phyloP scores from a whole-genome alignment of 2,329 filamentous ascomycete species.

The Colletotrichum higginsianum region DNA sequence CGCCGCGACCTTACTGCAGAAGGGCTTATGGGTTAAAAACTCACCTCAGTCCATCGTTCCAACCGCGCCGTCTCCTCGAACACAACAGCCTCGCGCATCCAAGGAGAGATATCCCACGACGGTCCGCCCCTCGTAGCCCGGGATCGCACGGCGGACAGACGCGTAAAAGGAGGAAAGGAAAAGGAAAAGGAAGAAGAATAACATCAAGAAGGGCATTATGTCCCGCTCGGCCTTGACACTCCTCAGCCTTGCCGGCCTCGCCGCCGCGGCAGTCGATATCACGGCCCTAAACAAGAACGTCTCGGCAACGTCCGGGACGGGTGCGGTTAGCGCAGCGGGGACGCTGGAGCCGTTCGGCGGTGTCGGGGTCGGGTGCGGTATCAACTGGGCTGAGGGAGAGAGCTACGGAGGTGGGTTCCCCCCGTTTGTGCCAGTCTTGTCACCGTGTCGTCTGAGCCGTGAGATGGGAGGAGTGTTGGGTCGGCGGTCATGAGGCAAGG shows the following conservation, averaged over 20 bases:
- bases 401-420: constrained; percentile 31
- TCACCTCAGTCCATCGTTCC: constrained; percentile 14
- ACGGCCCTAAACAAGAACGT: constrained; percentile 38
- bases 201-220: background rate
- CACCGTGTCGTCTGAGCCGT: background rate
- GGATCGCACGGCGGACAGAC: too few relatives aligned
- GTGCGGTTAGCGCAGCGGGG: constrained; percentile 34
- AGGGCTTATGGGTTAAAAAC: background rate
- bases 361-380: constrained; percentile 33
- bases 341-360: constrained; percentile 28
- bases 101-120: background rate
- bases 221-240: constrained; percentile 1
- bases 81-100: background rate
- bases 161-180: too few relatives aligned
- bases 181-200: background rate
- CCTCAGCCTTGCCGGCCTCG: constrained; percentile 19
- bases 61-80: background rate
- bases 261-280: constrained; percentile 27
- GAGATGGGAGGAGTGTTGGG: background rate
- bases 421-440: background rate
- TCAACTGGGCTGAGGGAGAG: constrained; percentile 32
- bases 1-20: background rate
- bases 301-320: constrained; percentile 20
- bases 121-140: too few relatives aligned
- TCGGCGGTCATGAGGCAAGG: too few relatives aligned